Conservation (phyloP, 257 asterid species). For the Solanum verrucosum region DNA sequence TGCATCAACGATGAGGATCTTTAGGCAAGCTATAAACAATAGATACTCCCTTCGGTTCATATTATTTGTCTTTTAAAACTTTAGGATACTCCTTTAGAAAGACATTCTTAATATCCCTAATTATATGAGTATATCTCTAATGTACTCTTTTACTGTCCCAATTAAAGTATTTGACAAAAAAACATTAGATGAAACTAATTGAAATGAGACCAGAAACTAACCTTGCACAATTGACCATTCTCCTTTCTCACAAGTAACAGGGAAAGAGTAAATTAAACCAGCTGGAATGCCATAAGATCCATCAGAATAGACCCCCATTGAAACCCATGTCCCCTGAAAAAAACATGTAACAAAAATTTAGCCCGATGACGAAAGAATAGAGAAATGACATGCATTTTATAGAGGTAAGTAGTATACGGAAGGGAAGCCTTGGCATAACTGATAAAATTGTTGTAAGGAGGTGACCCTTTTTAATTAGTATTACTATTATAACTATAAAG, state of each 20-base stretch:
- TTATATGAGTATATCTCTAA: background rate
- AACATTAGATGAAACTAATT: background rate
- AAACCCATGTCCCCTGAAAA: slow-evolving; percentile 68
- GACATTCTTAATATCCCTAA: background rate
- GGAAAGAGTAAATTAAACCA: slow-evolving; percentile 73
- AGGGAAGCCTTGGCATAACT: background rate
- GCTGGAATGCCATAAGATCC: slow-evolving; percentile 70
- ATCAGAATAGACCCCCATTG: slow-evolving; percentile 86
- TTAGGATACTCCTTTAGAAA: background rate
- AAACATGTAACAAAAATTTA: background rate
- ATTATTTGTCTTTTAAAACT: background rate
- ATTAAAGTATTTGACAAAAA: background rate
- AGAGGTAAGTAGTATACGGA: background rate
- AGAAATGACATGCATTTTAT: background rate
- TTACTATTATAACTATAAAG: background rate
- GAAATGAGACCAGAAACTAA: slow-evolving; percentile 1
- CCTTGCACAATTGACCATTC: slow-evolving; percentile 87
- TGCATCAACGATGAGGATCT: slow-evolving; percentile 2
- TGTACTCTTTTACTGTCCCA: background rate
- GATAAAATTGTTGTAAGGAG: background rate
- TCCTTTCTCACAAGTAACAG: slow-evolving; percentile 73
- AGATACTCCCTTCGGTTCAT: background rate
- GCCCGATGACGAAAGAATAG: background rate
- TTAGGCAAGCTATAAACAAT: background rate
- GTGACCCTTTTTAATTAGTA: background rate